Evolutionary conservation across 2,329 filamentous ascomycete genomes (phyloP), one percentile per base, ranked within the genome.

Genomic region (Hypoxylon rubiginosum): DNA sequence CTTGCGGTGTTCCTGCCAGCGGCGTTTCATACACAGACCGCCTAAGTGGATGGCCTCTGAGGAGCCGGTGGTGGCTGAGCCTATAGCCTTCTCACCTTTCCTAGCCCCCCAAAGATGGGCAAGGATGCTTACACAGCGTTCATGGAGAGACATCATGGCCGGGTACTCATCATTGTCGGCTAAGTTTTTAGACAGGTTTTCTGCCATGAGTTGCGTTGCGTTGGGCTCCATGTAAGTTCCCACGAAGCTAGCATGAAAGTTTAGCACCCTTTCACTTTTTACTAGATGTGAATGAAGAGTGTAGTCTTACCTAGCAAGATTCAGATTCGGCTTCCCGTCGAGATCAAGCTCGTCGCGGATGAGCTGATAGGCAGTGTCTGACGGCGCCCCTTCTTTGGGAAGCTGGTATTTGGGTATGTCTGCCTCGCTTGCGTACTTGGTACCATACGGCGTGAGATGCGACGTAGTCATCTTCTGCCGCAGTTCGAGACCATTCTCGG

Each of bases 11-110:
- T 91, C 87, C 75, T 92, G 89, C 91, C 90, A 92, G 19, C 88
- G 82, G n/a, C 89, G 83, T 81, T 92, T 92, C 90, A 93, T 92
- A 3, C 90, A 90, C 19, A 92, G 79, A 1, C 89, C 90, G 32
- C 89, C 91, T 0, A 92, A 83, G 73, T 91, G 89, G 62, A 92
- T 91, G 0, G 89, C 90, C 76, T 92, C 90, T 10, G 86, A 90
- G 0, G 89, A 92, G 0, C 91, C 91, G 0, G 90, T 91, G 0
- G 90, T 92, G 3, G 90, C 90, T 0, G 88, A 87, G 1, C 91
- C 91, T 56, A 92, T 84, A 4, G 90, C 88, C 62, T 85, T 88
- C 74, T 91, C 87, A 0, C 83, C 83, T 62, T 86, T 84, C 72
- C 87, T 82, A 8, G 85, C 85, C 17, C 86, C 84, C 91, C 89